These are phyloP conservation scores for Glebionis coronaria DNA, from an alignment of 129 eudicot species.

Conservation along the genomic window DNA sequence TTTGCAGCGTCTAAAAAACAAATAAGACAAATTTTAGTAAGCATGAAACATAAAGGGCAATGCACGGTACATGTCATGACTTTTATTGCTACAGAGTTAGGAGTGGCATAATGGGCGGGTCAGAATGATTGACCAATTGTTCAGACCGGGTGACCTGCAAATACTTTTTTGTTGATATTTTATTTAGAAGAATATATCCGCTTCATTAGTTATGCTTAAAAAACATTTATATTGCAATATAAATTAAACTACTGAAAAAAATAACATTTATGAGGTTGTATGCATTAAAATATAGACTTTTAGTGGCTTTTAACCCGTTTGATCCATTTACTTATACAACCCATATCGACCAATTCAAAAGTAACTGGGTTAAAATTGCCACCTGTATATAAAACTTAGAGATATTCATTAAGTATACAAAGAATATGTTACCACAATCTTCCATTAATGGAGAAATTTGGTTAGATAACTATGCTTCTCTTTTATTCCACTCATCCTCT, in stretches of 20 bases:
- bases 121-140: background rate
- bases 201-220: background rate
- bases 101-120: background rate
- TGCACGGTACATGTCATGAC: background rate
- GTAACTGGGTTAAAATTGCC: too few species aligned
- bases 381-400: too few species aligned
- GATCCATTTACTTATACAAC: too few species aligned
- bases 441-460: too few species aligned
- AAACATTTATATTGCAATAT: background rate
- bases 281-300: background rate
- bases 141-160: background rate
- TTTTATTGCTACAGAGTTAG: background rate
- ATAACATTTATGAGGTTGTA: background rate
- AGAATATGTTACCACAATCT: too few species aligned
- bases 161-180: background rate
- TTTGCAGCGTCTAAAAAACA: slow-evolving; percentile 50
- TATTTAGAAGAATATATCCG: background rate
- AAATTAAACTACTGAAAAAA: background rate
- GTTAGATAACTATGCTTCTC: too few species aligned
- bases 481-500: too few species aligned
- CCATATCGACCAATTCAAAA: too few species aligned
- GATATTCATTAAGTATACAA: too few species aligned
- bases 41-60: background rate
- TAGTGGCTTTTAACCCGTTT: too few species aligned
- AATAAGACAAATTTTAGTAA: slow-evolving; percentile 6